phyloP scores from a whole-genome alignment of 257 asterid species.

The Ajuga chamaepitys region DNA sequence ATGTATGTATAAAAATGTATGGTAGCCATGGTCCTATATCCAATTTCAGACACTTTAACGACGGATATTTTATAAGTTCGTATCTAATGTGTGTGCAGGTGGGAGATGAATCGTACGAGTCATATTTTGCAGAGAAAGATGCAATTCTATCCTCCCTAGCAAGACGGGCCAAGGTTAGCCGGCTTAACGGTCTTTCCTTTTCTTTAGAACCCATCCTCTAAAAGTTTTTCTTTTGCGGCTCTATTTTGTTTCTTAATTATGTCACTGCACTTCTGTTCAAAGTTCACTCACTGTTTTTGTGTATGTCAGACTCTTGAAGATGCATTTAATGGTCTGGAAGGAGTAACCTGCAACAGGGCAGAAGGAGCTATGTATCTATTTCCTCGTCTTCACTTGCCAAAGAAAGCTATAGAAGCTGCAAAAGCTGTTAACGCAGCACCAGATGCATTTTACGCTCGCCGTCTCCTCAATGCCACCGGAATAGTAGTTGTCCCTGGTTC shows the following conservation, averaged over 20 bases:
- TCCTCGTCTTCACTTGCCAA: conserved; percentile 67
- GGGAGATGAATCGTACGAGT: conserved; percentile 91
- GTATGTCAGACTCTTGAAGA: conserved; percentile 67
- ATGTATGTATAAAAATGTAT: neutral
- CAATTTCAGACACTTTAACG: neutral
- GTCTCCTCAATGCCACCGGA: conserved; percentile 86
- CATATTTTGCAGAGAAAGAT: conserved; percentile 71
- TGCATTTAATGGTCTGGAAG: conserved; percentile 80
- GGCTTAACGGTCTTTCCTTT: neutral
- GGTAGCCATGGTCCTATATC: neutral
- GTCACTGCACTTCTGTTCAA: neutral
- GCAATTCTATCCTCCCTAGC: conserved; percentile 78
- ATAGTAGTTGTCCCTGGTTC: conserved; percentile 96
- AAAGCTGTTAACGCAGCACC: conserved; percentile 63
- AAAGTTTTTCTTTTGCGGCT: neutral
- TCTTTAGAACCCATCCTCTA: no score
- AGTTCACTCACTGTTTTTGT: neutral
- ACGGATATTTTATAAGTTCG: neutral
- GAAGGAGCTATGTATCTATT: conserved; percentile 99
- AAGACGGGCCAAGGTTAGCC: conserved; percentile 85
- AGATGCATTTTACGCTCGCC: conserved; percentile 63
- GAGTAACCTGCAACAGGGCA: conserved; percentile 88
- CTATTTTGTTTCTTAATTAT: neutral
- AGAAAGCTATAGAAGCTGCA: conserved; percentile 83
- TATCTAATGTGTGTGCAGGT: conserved; percentile 38